Evolutionary conservation across 805 yeast genomes (phyloP), one percentile per base, ranked within the genome.

Genomic region (Isabelozyma pseudorhagii): DNA sequence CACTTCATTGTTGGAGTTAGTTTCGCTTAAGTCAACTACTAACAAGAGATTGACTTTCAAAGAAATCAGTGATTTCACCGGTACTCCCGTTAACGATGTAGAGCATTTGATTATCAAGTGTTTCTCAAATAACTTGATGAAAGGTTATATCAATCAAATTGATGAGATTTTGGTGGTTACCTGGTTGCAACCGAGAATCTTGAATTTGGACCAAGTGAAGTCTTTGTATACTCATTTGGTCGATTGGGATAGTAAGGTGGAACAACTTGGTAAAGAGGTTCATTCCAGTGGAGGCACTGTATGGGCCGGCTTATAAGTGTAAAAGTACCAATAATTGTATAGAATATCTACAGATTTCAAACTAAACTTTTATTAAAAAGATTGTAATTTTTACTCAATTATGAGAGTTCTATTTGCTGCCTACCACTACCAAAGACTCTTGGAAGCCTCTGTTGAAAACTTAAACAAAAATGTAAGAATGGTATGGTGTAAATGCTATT

Each of bases 121-220:
- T 39, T 82, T 94, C 54, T 83, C 94, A 54, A 74, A 94, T 50
- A 89, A 88, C 14, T 77, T 94, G 56, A 79, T 94, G 61, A 83
- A 83, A 67, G 99, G 99, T n/a, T 77, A 81, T 46, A 93, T 94
- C 58, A 96, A 94, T 66, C 96, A 94, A 72, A 89, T 91, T 41
- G 81, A 82, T 45, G 82, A 85, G 66, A 73, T 85, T 11, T 87
- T 94, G 49, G 83, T 86, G 34, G 84, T 94, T 44, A 83, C 87
- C 27, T 94, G 99, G 99, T 85, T 93, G 53, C 98, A 94, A 75
- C 98, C 99, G 51, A 80, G 98, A 61, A 89, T 91, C 48, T 85
- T 94, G 79, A 89, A 89, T 61, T 77, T 75, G 54, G 81, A 81
- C 42, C 99, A 94, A 75, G 87, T 93, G 50, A 80, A 77, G 50